phyloP scores from a whole-genome alignment of 179 eudicot genomes.

The Drosera spatulata region DNA sequence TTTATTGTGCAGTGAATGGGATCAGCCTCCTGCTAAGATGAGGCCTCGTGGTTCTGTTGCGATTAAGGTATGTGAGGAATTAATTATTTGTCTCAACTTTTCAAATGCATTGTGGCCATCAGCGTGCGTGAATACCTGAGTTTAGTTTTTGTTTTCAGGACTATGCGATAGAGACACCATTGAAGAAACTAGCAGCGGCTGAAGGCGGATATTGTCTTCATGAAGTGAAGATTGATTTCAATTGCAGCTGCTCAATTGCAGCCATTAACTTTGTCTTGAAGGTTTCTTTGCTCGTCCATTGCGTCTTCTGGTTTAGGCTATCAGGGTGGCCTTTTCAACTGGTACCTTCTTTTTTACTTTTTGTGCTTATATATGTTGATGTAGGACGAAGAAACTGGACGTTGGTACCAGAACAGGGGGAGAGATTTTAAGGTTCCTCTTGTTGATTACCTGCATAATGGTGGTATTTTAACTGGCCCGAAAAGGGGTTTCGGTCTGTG shows the following conservation, averaged over 20 bases:
- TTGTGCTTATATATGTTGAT: slow-evolving; percentile 1
- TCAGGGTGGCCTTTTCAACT: background rate
- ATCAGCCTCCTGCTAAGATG: slow-evolving; percentile 86
- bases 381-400: slow-evolving; percentile 92
- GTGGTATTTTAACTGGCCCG: slow-evolving; percentile 37
- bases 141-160: slow-evolving; percentile 33
- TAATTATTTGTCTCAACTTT: background rate
- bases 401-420: slow-evolving; percentile 91
- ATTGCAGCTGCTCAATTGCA: slow-evolving; percentile 37
- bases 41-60: slow-evolving; percentile 77
- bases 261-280: slow-evolving; percentile 91
- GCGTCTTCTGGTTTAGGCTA: background rate
- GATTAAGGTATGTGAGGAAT: slow-evolving; percentile 53
- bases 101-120: slow-evolving; percentile 1
- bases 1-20: slow-evolving; percentile 75
- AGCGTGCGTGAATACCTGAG: background rate
- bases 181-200: slow-evolving; percentile 27
- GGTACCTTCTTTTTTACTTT: background rate
- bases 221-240: slow-evolving; percentile 65
- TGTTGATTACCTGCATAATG: slow-evolving; percentile 35
- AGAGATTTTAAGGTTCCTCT: slow-evolving; percentile 83
- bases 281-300: slow-evolving; percentile 24
- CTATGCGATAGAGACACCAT: slow-evolving; percentile 92
- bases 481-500: slow-evolving; percentile 26
- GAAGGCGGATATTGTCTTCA: slow-evolving; percentile 33